Evolutionary conservation across 768 basidiomycete species (phyloP).

Genomic region (Naganishia vaughanmartiniae): DNA sequence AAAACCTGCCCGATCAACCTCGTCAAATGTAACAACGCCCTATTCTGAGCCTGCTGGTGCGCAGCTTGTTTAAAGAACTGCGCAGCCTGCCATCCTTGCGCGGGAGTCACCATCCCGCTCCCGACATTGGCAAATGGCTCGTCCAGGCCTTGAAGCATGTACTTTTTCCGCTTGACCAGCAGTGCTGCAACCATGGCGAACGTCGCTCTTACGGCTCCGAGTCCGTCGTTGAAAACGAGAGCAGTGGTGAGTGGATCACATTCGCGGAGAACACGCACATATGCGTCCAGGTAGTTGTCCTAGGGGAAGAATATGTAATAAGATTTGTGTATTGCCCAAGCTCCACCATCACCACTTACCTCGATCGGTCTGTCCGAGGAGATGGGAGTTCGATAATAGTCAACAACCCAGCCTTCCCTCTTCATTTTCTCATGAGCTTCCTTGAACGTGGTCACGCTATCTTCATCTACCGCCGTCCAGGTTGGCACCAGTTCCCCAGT

Average conservation of each 20-base stretch:
- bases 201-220: slow-evolving; percentile 93
- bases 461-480: slow-evolving; percentile 84
- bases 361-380: slow-evolving; percentile 88
- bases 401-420: slow-evolving; percentile 83
- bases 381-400: slow-evolving; percentile 95
- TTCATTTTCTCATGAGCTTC: slow-evolving; percentile 82
- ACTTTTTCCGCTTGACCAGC: slow-evolving; percentile 75
- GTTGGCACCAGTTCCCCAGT: slow-evolving; percentile 77
- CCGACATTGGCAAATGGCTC: slow-evolving; percentile 67
- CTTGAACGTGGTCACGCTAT: slow-evolving; percentile 77
- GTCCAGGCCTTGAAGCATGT: slow-evolving; percentile 62
- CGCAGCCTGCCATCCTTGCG: slow-evolving; percentile 43
- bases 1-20: slow-evolving; percentile 48
- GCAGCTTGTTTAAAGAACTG: slow-evolving; percentile 49
- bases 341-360: slow-evolving; percentile 53
- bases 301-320: slow-evolving; percentile 42
- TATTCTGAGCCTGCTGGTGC: slow-evolving; percentile 50
- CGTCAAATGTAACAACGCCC: slow-evolving; percentile 51
- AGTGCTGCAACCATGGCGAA: slow-evolving; percentile 96
- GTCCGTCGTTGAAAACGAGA: slow-evolving; percentile 91
- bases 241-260: slow-evolving; percentile 77
- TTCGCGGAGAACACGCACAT: slow-evolving; percentile 72
- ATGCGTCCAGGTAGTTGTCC: slow-evolving; percentile 95
- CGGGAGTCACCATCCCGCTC: slow-evolving; percentile 46
- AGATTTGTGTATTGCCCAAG: background rate